These are phyloP conservation scores for Achlya hypogyna DNA, from an alignment of 352 stramenopile genomes.

Conservation along the genomic window DNA sequence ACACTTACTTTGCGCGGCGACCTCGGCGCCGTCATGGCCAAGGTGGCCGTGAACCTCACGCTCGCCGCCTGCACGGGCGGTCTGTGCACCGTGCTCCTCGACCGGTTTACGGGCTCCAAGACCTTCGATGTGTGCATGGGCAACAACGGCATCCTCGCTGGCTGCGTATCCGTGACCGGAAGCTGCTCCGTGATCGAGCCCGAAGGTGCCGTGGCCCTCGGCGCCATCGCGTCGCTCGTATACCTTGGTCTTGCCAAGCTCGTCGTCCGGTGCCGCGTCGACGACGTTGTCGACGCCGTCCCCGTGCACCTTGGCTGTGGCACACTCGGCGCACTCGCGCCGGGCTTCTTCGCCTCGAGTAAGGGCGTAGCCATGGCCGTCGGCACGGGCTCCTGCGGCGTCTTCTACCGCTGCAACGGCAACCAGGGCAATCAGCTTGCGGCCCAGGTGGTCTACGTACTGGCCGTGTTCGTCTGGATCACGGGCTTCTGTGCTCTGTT, in stretches of 20 bases:
- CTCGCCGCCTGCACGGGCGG: conserved; percentile 46
- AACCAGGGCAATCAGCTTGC: conserved; percentile 23
- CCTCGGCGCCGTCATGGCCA: conserved; percentile 26
- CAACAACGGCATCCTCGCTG: conserved; percentile 65
- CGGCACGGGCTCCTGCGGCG: conserved; percentile 20
- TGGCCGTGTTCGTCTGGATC: conserved; percentile 24
- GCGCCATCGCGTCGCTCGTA: conserved; percentile 35
- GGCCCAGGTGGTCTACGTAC: conserved; percentile 31
- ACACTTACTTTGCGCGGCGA: conserved; percentile 40
- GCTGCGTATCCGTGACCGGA: conserved; percentile 72
- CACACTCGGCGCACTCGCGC: conserved; percentile 55
- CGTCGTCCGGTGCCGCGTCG: conserved; percentile 37
- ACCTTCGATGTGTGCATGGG: conserved; percentile 33
- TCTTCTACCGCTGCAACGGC: conserved; percentile 28
- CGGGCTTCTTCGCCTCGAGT: conserved; percentile 55
- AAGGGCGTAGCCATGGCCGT: conserved; percentile 24
- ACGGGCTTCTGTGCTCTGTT: conserved; percentile 24
- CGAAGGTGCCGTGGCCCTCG: conserved; percentile 36
- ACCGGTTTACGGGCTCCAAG: conserved; percentile 22
- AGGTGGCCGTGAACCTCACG: conserved; percentile 68
- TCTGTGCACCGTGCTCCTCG: conserved; percentile 48
- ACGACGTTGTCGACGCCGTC: conserved; percentile 78
- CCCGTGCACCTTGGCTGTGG: conserved; percentile 69
- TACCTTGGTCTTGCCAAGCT: conserved; percentile 52
- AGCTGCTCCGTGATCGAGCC: conserved; percentile 54